Evolutionary conservation across 2,329 filamentous ascomycete species (phyloP).

Genomic region (Microdochium paspali): DNA sequence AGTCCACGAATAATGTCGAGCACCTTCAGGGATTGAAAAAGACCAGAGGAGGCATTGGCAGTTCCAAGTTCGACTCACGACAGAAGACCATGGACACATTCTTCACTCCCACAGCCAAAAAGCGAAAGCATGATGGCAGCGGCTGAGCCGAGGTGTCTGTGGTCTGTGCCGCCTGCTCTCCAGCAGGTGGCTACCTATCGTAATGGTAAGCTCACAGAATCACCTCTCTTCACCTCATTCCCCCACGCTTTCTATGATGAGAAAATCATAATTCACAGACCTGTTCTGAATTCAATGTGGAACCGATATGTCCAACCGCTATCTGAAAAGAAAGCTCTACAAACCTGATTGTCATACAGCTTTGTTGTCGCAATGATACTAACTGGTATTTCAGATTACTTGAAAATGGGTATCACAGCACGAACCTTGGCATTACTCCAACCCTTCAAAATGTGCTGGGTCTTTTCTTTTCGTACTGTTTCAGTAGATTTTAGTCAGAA

Average conservation of each 20-base stretch:
- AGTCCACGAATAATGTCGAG: constrained; percentile 56
- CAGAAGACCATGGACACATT: constrained; percentile 73
- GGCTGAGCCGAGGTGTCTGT: background rate
- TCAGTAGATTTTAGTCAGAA: background rate
- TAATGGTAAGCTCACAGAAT: constrained; percentile 6
- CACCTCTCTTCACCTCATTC: constrained; percentile 7
- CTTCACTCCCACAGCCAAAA: constrained; percentile 45
- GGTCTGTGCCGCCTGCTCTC: background rate
- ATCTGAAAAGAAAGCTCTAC: constrained; percentile 45
- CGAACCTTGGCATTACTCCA: too few relatives aligned
- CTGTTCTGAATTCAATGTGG: constrained; percentile 70
- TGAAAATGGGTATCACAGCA: too few relatives aligned
- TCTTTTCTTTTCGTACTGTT: too few relatives aligned
- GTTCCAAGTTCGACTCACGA: constrained; percentile 61
- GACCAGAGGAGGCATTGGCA: constrained; percentile 75
- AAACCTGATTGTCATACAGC: background rate
- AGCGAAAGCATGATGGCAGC: constrained; percentile 27
- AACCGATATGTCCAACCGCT: constrained; percentile 71
- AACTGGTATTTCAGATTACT: background rate
- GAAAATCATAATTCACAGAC: constrained; percentile 65
- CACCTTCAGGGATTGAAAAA: constrained; percentile 70
- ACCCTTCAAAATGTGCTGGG: too few relatives aligned
- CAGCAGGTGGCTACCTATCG: background rate
- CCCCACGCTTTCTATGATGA: constrained; percentile 56
- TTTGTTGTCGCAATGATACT: background rate